These are phyloP conservation scores for Yamadazyma ubonensis DNA, from an alignment of 805 yeast genomes.

Conservation along the genomic window DNA sequence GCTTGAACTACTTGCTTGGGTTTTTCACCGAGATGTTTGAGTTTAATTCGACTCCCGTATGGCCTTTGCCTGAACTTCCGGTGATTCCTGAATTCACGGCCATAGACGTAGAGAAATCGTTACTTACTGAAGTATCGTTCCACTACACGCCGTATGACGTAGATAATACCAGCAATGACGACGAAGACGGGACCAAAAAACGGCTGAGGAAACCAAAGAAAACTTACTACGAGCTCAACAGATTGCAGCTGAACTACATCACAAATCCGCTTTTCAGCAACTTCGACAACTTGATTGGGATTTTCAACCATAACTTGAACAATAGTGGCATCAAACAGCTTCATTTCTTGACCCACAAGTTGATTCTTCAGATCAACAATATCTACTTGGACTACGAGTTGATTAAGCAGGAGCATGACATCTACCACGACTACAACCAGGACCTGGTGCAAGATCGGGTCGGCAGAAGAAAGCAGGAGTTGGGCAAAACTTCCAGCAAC, in stretches of 20 bases:
- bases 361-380: constrained; percentile 55
- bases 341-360: constrained; percentile 58
- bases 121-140: constrained; percentile 71
- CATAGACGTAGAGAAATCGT: constrained; percentile 75
- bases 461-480: constrained; percentile 43
- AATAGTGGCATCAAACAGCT: constrained; percentile 9
- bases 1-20: constrained; percentile 56
- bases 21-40: constrained; percentile 52
- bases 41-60: constrained; percentile 37
- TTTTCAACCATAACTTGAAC: constrained; percentile 36
- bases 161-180: constrained; percentile 16
- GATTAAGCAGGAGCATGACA: constrained; percentile 43
- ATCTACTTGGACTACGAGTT: constrained; percentile 43
- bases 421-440: constrained; percentile 31
- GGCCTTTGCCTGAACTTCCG: constrained; percentile 82
- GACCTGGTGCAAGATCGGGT: constrained; percentile 42
- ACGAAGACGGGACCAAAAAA: constrained; percentile 8
- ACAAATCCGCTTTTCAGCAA: constrained; percentile 63
- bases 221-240: constrained; percentile 55
- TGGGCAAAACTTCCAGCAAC: constrained; percentile 43
- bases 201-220: constrained; percentile 15
- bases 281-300: constrained; percentile 49
- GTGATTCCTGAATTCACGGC: constrained; percentile 61
- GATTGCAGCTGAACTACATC: constrained; percentile 65
- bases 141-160: constrained; percentile 53